Conservation (phyloP, 345 rosid species). For the Erodium maritimum region DNA sequence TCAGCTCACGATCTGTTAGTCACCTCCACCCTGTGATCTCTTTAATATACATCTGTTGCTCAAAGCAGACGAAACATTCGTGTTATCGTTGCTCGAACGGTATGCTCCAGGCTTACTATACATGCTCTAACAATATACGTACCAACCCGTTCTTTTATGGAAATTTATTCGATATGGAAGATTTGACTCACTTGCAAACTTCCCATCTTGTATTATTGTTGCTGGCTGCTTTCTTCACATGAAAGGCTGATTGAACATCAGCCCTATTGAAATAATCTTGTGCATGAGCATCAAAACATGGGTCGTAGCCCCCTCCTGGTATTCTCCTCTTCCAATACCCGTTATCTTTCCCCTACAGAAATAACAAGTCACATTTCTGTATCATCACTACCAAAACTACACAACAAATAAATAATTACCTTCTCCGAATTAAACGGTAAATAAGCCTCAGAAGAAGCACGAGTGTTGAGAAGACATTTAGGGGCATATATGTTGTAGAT, state of each 20-base stretch:
- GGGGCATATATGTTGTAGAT: conserved; percentile 55
- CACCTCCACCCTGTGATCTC: no score
- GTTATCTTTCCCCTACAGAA: background rate
- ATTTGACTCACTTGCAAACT: conserved; percentile 40
- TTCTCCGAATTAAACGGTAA: background rate
- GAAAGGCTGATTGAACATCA: conserved; percentile 44
- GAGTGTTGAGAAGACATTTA: conserved; percentile 17
- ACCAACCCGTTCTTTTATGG: no score
- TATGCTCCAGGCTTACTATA: no score
- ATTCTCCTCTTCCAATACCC: conserved; percentile 20
- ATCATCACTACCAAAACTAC: background rate
- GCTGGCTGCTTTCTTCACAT: conserved; percentile 22
- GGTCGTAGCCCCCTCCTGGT: conserved; percentile 45
- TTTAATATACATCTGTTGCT: no score
- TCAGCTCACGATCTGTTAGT: no score
- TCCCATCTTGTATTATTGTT: conserved; percentile 20
- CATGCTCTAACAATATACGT: no score
- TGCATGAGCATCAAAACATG: conserved; percentile 34
- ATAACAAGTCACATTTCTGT: background rate
- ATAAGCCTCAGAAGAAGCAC: conserved; percentile 5
- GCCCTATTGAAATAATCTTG: conserved; percentile 36
- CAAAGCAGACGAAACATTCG: no score
- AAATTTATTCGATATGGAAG: no score
- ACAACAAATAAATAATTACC: background rate
- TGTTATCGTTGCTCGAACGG: no score